Evolutionary conservation across 1,139 yeast species (phyloP).

Genomic region (Taphrina deformans): DNA sequence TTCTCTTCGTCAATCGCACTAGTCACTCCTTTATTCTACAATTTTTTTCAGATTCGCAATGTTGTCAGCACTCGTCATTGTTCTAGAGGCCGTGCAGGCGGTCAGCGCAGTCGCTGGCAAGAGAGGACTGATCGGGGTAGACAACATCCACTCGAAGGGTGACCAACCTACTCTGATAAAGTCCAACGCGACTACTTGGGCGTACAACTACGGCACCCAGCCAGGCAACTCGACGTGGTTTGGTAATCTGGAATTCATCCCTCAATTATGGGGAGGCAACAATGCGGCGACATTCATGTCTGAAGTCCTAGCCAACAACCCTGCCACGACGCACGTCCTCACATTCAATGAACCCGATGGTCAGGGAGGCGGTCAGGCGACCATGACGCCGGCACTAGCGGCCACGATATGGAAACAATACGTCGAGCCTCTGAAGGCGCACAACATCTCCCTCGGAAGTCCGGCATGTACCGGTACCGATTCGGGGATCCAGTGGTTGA

Average conservation of each 20-base stretch:
- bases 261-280: constrained; percentile 29
- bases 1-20: neutral
- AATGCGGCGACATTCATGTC: constrained; percentile 6
- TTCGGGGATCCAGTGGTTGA: constrained; percentile 25
- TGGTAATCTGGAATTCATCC: constrained; percentile 21
- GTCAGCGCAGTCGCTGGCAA: constrained; percentile 14
- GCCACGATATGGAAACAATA: constrained; percentile 26
- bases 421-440: constrained; percentile 25
- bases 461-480: constrained; percentile 32
- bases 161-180: constrained; percentile 15
- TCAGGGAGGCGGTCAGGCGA: constrained; percentile 17
- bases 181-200: constrained; percentile 28
- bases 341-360: constrained; percentile 32
- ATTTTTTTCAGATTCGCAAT: neutral
- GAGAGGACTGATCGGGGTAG: constrained; percentile 25
- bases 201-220: constrained; percentile 23
- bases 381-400: constrained; percentile 21
- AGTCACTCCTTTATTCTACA: neutral
- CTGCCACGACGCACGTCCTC: constrained; percentile 15
- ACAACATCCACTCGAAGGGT: constrained; percentile 12
- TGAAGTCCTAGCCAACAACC: constrained; percentile 6
- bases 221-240: constrained; percentile 20
- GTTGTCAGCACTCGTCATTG: neutral
- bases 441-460: constrained; percentile 25
- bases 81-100: neutral